Evolutionary conservation across 352 stramenopile genomes (phyloP).

Genomic region (Peronospora destructor): DNA sequence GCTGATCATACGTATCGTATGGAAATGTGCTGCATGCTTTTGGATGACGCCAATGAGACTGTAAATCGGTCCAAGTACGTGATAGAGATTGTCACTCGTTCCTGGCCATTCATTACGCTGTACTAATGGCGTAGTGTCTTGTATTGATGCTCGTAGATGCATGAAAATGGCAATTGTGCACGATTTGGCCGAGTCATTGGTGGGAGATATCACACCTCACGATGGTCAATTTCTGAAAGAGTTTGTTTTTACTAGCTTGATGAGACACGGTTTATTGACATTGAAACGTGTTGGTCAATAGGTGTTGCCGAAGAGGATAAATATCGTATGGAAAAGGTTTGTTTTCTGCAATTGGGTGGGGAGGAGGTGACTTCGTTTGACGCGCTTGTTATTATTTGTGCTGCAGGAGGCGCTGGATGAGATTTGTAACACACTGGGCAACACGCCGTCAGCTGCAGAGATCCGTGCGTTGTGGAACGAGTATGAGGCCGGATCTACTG

Average conservation of each 20-base stretch:
- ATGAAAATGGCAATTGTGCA: constrained; percentile 92
- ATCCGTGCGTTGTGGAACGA: constrained; percentile 81
- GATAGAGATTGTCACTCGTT: background rate
- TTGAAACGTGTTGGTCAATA: constrained; percentile 13
- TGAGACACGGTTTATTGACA: constrained; percentile 1
- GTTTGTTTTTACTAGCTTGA: background rate
- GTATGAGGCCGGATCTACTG: constrained; percentile 75
- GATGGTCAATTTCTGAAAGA: constrained; percentile 37
- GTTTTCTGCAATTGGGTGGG: background rate
- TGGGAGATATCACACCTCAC: constrained; percentile 90
- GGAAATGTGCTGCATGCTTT: constrained; percentile 86
- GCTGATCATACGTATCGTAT: constrained; percentile 93
- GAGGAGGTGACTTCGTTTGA: background rate
- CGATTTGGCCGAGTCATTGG: constrained; percentile 89
- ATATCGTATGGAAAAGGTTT: constrained; percentile 83
- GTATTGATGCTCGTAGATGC: constrained; percentile 35
- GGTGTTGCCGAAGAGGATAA: constrained; percentile 87
- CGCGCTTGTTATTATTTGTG: background rate
- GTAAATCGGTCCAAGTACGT: constrained; percentile 63
- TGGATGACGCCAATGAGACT: constrained; percentile 63
- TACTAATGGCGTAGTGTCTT: background rate
- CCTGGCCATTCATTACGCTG: constrained; percentile 11
- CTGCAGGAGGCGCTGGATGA: constrained; percentile 55
- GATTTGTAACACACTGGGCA: constrained; percentile 53
- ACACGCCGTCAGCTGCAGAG: constrained; percentile 45